Evolutionary conservation across 805 yeast genomes (phyloP).

Genomic region (Wickerhamomyces bisporus): DNA sequence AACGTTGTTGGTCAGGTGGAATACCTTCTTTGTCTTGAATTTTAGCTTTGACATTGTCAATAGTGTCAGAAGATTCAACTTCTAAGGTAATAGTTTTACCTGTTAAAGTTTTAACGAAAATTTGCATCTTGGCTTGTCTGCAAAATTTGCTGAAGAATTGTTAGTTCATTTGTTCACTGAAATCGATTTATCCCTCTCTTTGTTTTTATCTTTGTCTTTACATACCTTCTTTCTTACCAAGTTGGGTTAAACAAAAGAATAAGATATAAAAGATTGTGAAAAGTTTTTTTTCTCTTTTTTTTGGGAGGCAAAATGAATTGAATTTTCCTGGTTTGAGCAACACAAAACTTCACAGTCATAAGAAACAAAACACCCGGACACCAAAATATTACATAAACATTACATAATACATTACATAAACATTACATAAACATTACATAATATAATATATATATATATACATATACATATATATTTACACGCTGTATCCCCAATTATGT

Average conservation of each 20-base stretch:
- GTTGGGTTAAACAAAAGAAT: slow-evolving; percentile 1
- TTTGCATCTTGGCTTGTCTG: slow-evolving; percentile 72
- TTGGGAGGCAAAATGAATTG: neutral
- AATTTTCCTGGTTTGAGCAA: neutral
- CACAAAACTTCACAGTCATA: neutral
- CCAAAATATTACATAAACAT: neutral
- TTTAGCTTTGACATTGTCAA: slow-evolving; percentile 94
- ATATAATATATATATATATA: neutral
- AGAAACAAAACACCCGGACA: slow-evolving; percentile 6
- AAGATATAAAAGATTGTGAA: slow-evolving; percentile 1
- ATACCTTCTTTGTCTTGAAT: slow-evolving; percentile 97
- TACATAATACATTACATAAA: slow-evolving; percentile 1
- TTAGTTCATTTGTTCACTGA: neutral
- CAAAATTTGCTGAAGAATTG: slow-evolving; percentile 24
- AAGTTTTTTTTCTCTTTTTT: neutral
- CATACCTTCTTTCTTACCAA: slow-evolving; percentile 28
- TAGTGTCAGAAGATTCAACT: slow-evolving; percentile 96
- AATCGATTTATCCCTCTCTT: neutral
- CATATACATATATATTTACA: neutral
- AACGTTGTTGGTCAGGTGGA: slow-evolving; percentile 97
- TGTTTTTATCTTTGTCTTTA: too few species aligned
- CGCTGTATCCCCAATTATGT: too few species aligned
- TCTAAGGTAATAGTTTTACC: slow-evolving; percentile 99
- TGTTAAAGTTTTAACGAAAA: slow-evolving; percentile 98
- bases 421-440: too few species aligned